Evolutionary conservation across 2,329 filamentous ascomycete species (phyloP).

Genomic region (Hymenoscyphus occultus): DNA sequence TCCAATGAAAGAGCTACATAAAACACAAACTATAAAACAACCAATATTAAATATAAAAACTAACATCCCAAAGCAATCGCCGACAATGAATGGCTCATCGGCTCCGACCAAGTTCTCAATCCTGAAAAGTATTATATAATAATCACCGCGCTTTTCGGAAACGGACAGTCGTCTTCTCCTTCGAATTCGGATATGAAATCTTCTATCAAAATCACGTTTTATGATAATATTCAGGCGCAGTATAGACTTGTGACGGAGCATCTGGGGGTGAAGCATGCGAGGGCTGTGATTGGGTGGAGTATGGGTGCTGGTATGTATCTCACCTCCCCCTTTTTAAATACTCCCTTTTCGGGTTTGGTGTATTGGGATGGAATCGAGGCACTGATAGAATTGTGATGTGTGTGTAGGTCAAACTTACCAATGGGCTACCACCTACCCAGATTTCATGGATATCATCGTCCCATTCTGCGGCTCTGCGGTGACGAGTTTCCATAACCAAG

Average conservation of each 20-base stretch:
- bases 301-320: conserved; percentile 56
- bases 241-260: conserved; percentile 62
- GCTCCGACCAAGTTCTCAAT: conserved; percentile 48
- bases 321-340: background rate
- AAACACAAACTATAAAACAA: background rate
- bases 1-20: background rate
- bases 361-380: background rate
- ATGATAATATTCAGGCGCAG: conserved; percentile 68
- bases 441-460: conserved; percentile 62
- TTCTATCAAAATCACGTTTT: conserved; percentile 62
- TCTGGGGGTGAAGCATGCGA: conserved; percentile 56
- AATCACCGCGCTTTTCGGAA: conserved; percentile 64
- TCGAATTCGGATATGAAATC: conserved; percentile 57
- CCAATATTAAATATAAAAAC: background rate
- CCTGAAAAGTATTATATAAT: conserved; percentile 67
- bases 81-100: conserved; percentile 72
- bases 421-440: conserved; percentile 49
- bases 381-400: background rate
- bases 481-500: conserved; percentile 65
- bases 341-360: too few species aligned
- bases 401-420: conserved; percentile 46
- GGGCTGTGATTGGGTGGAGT: conserved; percentile 65
- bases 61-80: conserved; percentile 48
- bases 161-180: conserved; percentile 65
- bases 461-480: conserved; percentile 66